These are phyloP conservation scores for Trametes polyzona DNA, from an alignment of 1,284 basidiomycete species.

Conservation along the genomic window DNA sequence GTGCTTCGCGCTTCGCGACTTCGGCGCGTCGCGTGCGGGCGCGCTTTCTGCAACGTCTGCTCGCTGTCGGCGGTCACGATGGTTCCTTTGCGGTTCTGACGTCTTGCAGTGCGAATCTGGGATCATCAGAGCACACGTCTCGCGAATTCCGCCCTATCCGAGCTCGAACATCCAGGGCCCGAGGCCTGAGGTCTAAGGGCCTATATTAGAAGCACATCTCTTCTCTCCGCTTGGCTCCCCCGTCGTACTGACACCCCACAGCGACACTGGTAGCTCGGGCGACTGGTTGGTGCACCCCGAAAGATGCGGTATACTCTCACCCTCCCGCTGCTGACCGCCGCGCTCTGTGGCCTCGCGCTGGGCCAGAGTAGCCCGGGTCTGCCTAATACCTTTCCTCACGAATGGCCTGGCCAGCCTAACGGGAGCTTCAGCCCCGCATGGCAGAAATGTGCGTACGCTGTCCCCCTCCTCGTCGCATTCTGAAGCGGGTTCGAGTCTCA, in stretches of 20 bases:
- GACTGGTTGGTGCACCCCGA: background rate
- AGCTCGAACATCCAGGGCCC: background rate
- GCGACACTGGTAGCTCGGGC: background rate
- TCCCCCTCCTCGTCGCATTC: too few relatives aligned
- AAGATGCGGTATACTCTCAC: constrained; percentile 7
- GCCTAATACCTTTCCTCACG: constrained; percentile 30
- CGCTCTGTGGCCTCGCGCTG: background rate
- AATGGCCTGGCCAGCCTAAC: constrained; percentile 30
- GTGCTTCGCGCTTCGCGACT: background rate
- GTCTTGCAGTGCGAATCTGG: constrained; percentile 15
- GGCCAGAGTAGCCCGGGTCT: constrained; percentile 14
- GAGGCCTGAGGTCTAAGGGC: too few relatives aligned
- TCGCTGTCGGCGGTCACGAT: constrained; percentile 17
- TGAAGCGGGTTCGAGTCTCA: too few relatives aligned
- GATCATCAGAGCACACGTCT: constrained; percentile 9
- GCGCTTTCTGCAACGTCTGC: background rate
- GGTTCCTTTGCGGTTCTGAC: constrained; percentile 8
- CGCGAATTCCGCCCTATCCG: constrained; percentile 16
- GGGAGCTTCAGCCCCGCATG: constrained; percentile 36
- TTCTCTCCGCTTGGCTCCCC: background rate
- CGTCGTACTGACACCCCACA: background rate
- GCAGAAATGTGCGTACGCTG: constrained; percentile 34
- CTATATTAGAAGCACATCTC: background rate
- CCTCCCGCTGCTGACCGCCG: constrained; percentile 11
- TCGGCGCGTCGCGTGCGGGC: background rate